These are phyloP conservation scores for Saururus chinensis DNA, from an alignment of 164 flowering plant genomes.

Conservation along the genomic window DNA sequence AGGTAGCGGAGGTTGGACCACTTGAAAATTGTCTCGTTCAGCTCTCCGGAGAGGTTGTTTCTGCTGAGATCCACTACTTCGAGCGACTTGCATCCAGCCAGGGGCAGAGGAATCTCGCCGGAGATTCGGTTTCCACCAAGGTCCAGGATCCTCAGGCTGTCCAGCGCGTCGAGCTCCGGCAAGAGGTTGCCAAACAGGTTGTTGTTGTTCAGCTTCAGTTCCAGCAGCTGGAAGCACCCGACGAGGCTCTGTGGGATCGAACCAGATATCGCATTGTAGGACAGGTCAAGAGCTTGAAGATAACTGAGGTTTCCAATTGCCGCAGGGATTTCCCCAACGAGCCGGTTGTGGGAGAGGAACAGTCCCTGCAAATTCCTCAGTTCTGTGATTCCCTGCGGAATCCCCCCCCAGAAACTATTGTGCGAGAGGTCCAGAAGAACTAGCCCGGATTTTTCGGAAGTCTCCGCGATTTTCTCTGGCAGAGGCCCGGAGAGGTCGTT, in stretches of 20 bases:
- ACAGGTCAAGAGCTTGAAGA: conserved; percentile 83
- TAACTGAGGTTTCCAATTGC: conserved; percentile 84
- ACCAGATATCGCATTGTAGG: conserved; percentile 65
- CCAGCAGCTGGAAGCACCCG: conserved; percentile 85
- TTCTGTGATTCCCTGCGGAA: conserved; percentile 61
- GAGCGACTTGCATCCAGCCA: conserved; percentile 90
- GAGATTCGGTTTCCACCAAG: conserved; percentile 67
- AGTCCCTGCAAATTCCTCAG: conserved; percentile 75
- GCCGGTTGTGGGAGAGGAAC: conserved; percentile 68
- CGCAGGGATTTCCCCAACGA: conserved; percentile 67
- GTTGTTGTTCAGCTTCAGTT: conserved; percentile 63
- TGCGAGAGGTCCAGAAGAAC: conserved; percentile 72
- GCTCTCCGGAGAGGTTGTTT: conserved; percentile 63
- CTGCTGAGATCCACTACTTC: conserved; percentile 82
- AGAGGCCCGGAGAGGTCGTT: conserved; percentile 66
- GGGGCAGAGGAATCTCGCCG: conserved; percentile 81
- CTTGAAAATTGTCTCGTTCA: conserved; percentile 71
- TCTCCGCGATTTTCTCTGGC: conserved; percentile 44
- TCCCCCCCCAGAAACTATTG: conserved; percentile 66
- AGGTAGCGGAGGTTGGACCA: conserved; percentile 74
- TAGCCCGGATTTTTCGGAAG: conserved; percentile 61
- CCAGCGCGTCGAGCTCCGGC: conserved; percentile 88
- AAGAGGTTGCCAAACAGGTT: conserved; percentile 78
- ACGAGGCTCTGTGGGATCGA: conserved; percentile 75
- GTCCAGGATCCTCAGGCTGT: conserved; percentile 69